Base-by-base conservation (phyloP, 495 filamentous ascomycete genomes). In the Penicillium arizonense region DNA sequence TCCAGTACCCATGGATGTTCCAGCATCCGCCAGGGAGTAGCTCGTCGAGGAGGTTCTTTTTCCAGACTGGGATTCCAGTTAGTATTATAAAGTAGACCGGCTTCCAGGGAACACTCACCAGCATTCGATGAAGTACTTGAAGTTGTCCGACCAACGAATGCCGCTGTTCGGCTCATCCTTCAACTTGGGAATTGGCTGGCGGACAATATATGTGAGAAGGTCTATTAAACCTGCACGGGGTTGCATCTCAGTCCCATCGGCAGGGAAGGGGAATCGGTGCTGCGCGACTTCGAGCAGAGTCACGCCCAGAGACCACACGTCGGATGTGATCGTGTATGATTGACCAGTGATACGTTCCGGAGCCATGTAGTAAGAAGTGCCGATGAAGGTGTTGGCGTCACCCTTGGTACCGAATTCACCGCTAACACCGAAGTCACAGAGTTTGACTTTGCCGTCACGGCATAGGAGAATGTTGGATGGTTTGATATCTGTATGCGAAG, bases 91-190 rank as follows among this genome's bases (percentile, higher is more conserved):
- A 46, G 2, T 4, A 45, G 35, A 21, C 46, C 28, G 13, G 38
- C 39, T 26, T 14, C 32, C 11, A 14, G 36, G 44, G 30, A 50
- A 12, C 28, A 89, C 90, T 67, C 86, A 97, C 94, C 95, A 97
- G 84, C 91, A 96, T 71, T 96, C 91, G 68, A 98, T 96, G 59
- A 97, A 98, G 68, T 96, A 97, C 65, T 98, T 98, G 72, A 98
- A 97, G 57, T 85, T 94, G 59, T 91, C 88, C 57, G 87, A 94
- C 94, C 94, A 97, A 64, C 82, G 86, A 60, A 97, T 95, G 35
- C 80, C 82, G 50, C 73, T 76, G 13, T 83, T 75, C 14, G 89
- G 89, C 71, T 98, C 94, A 61, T 98, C 95, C 70, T 96, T 97
- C 46, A 98, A 76, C 70, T 93, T 95, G 16, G 94, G 94, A 50